Base-by-base conservation (phyloP, 2,329 filamentous ascomycete genomes). In the Akanthomyces dipterigenus region DNA sequence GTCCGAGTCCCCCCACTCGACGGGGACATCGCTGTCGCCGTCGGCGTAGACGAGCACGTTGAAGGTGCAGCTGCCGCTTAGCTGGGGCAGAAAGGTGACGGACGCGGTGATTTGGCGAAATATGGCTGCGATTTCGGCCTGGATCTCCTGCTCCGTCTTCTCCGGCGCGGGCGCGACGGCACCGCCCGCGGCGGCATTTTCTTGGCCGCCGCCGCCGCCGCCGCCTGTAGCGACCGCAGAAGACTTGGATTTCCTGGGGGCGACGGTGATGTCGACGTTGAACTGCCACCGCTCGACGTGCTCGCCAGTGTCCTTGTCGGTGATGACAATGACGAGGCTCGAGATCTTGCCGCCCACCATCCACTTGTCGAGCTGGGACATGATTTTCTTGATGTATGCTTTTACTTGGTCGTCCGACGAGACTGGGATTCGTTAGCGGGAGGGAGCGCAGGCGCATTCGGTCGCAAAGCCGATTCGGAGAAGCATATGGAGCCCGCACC, bases 341-440 rank as follows among this genome's bases (percentile, higher is more conserved):
- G 91, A 96, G 72, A 99, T 97, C 77, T 99, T 98, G 73, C 93
- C 91, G 69, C 89, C 90, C 58, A 92, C 82, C 92, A 98, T 98
- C 95, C 95, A 99, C 73, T 91, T 91, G 78, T 96, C 93, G 62
- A 99, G 85, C 76, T 99, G 95, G 31, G 88, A 88, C 93, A 97
- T 99, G 78, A 99, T 98, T 78, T 96, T 96, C 77, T 96, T 97
- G 81, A 99, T 96, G 78, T 99, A 99, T 36, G 93, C 91, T 77
- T 96, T 96, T 72, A 99, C 95, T 78, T 99, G 93, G 79, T 98
- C 95, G 74, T 99, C 95, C 65, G 92, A 86, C 36, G 93, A 96
- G 56, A 98, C 93, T 87, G 72, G 62, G 9, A 26, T 62, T 61
- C 59, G 62, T 31, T 60, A 60, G 48, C 38, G 31, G 24, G 38